phyloP scores from a whole-genome alignment of 768 basidiomycete genomes.

The Leccinum longicurvipes region DNA sequence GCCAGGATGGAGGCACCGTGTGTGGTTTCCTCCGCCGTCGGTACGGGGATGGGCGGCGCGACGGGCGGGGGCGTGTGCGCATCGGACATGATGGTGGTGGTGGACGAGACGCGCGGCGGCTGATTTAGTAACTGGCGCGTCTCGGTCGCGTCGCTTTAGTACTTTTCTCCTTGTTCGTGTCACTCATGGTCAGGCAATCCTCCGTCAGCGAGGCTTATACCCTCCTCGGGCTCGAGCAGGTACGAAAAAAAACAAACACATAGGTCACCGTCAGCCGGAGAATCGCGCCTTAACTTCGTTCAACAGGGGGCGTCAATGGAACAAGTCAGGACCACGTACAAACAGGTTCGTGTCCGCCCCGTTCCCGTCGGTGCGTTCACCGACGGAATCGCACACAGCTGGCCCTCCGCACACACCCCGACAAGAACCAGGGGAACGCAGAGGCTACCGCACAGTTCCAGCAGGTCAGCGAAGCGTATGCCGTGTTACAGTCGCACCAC shows the following conservation, averaged over 20 bases:
- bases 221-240: conserved; percentile 54
- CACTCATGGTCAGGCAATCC: conserved; percentile 37
- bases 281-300: conserved; percentile 7
- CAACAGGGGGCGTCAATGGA: conserved; percentile 59
- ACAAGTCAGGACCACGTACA: conserved; percentile 65
- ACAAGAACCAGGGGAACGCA: conserved; percentile 67
- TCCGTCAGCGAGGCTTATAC: conserved; percentile 37
- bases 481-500: conserved; percentile 54
- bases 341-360: conserved; percentile 44
- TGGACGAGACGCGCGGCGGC: conserved; percentile 7
- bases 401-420: conserved; percentile 69
- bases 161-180: conserved; percentile 9
- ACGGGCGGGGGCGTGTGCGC: neutral
- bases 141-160: conserved; percentile 21
- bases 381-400: conserved; percentile 35
- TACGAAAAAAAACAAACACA: conserved; percentile 15
- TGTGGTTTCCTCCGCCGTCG: conserved; percentile 6
- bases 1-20: conserved; percentile 33
- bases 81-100: conserved; percentile 9
- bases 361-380: neutral
- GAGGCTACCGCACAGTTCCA: conserved; percentile 71
- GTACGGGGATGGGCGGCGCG: conserved; percentile 1
- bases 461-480: conserved; percentile 65
- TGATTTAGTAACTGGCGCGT: conserved; percentile 24
- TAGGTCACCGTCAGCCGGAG: neutral